A percentile compares a stretch with the other conserved stretches of the same genome.
Conservation (phyloP, 441 rosid species). For the Mallotus repandus region DNA sequence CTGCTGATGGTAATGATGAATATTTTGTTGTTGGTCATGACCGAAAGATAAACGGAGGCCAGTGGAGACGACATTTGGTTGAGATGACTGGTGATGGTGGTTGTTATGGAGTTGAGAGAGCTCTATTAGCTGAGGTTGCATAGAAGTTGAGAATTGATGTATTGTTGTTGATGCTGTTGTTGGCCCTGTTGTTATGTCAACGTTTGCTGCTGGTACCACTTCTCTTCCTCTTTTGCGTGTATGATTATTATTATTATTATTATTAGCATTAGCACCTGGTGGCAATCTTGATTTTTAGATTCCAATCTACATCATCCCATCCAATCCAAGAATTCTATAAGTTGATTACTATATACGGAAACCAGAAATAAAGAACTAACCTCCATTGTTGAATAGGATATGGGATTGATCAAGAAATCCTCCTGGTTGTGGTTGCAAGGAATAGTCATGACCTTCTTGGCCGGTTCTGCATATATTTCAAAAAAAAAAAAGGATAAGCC, state of each 20-base stretch:
- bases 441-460: slow-evolving; percentile 63
- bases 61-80: slow-evolving; percentile 70
- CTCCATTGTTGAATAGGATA: slow-evolving; percentile 61
- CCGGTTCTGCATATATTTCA: slow-evolving; percentile 45
- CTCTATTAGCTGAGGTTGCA: slow-evolving; percentile 54
- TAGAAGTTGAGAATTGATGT: slow-evolving; percentile 35
- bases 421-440: slow-evolving; percentile 60
- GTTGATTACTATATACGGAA: background rate
- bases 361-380: slow-evolving; percentile 18
- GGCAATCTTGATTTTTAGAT: slow-evolving; percentile 6
- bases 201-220: slow-evolving; percentile 16
- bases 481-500: background rate
- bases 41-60: slow-evolving; percentile 76
- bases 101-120: slow-evolving; percentile 61
- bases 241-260: background rate
- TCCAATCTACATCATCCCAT: background rate
- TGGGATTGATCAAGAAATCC: slow-evolving; percentile 62
- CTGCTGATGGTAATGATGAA: slow-evolving; percentile 24
- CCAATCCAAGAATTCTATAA: background rate
- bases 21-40: slow-evolving; percentile 43
- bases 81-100: slow-evolving; percentile 6
- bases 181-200: background rate
- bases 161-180: slow-evolving; percentile 25
- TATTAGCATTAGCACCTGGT: slow-evolving; percentile 17
- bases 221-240: slow-evolving; percentile 61